Percentiles rank a stretch among this genome's conserved stretches.
Conservation (phyloP, 176 grass and related monocot species). For the Panicum miliaceum region DNA sequence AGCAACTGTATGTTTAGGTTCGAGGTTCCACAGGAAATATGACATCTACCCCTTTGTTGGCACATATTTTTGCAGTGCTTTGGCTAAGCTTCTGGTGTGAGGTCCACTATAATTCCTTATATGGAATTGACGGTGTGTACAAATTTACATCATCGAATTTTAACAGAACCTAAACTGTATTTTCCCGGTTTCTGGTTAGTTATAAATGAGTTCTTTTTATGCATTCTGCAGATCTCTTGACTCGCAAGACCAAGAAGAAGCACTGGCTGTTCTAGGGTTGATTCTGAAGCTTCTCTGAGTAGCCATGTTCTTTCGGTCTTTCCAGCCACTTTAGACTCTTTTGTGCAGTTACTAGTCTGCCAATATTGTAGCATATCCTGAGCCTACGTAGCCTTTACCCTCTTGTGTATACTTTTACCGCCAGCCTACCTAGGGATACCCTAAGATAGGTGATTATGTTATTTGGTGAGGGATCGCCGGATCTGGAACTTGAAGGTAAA, state of each 20-base stretch:
- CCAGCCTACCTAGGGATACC: too few relatives aligned
- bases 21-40: background rate
- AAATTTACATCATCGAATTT: background rate
- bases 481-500: too few relatives aligned
- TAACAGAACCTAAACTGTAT: background rate
- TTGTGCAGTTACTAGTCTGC: background rate
- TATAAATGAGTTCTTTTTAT: constrained; percentile 3
- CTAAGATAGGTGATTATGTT: too few relatives aligned
- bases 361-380: constrained; percentile 1
- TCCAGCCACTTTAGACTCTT: constrained; percentile 4
- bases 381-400: constrained; percentile 5
- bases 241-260: constrained; percentile 75
- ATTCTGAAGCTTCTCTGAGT: constrained; percentile 13
- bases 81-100: constrained; percentile 99
- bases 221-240: constrained; percentile 62
- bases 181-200: background rate
- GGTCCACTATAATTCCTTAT: constrained; percentile 99
- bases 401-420: too few relatives aligned
- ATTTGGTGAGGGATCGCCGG: too few relatives aligned
- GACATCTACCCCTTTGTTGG: constrained; percentile 28
- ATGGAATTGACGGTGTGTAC: constrained; percentile 75
- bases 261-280: constrained; percentile 79
- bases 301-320: constrained; percentile 5
- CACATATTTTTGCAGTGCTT: constrained; percentile 58
- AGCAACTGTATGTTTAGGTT: background rate